Percentiles rank a stretch among this genome's conserved stretches.
Conservation (phyloP, 768 basidiomycete species). For the Coprinopsis marcescibilis region DNA sequence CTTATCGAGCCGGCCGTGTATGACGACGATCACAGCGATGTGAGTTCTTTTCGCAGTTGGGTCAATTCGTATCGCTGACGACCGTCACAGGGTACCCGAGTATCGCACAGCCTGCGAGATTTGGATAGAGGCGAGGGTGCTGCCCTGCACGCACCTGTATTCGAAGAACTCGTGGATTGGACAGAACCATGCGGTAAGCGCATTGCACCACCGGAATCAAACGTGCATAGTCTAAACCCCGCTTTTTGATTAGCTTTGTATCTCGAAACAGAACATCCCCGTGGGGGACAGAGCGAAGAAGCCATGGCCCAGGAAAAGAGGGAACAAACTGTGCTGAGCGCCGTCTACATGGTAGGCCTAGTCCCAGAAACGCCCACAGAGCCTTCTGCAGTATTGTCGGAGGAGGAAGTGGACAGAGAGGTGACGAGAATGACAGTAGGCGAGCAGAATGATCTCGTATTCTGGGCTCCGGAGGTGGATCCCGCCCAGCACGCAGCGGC, state of each 20-base stretch:
- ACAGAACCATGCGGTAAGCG: constrained; percentile 73
- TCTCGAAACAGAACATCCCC: constrained; percentile 48
- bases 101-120: constrained; percentile 70
- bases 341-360: constrained; percentile 67
- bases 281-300: constrained; percentile 68
- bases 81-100: constrained; percentile 60
- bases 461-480: constrained; percentile 49
- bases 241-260: constrained; percentile 47
- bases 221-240: constrained; percentile 16
- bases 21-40: constrained; percentile 84
- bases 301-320: constrained; percentile 67
- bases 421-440: constrained; percentile 65
- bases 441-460: constrained; percentile 54
- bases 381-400: constrained; percentile 50
- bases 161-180: constrained; percentile 88
- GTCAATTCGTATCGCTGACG: constrained; percentile 24
- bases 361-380: constrained; percentile 79
- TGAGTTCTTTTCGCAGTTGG: constrained; percentile 47
- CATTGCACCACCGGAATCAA: constrained; percentile 17
- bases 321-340: constrained; percentile 70
- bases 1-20: constrained; percentile 83
- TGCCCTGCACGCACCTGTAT: constrained; percentile 73
- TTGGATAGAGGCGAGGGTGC: constrained; percentile 86
- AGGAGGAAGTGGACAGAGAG: constrained; percentile 64
- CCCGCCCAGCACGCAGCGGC: background rate